Base-by-base conservation (phyloP, 2,329 filamentous ascomycete species). In the Alternaria arbusti region DNA sequence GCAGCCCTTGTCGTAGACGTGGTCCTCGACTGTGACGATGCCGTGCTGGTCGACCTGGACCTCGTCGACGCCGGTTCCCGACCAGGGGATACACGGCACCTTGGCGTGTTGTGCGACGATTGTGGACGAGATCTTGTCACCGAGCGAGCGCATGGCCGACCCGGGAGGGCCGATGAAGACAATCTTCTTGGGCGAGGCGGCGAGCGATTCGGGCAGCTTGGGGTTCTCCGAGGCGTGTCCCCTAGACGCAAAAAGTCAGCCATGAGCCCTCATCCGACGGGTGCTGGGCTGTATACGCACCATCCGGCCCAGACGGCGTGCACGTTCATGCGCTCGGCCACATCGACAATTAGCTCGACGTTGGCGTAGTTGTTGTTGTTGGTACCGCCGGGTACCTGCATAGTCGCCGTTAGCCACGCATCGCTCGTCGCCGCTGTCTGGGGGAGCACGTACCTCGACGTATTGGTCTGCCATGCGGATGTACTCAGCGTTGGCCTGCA, bases 281-380 rank as follows among this genome's bases (percentile, higher is more conserved):
- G 0, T 1, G 22, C 43, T 62, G 40, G 17, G 23, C 25, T 23
- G 46, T 44, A 28, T 64, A 68, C 91, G 86, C 83, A 96, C 94
- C 96, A 99, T 86, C 96, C 96, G 74, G 96, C 96, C 96, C 96
- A 99, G 15, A 99, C 96, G 63, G 96, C 96, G 78, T 99, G 96
- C 65, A 99, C 96, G 75, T 95, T 89, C 94, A 97, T 98, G 67
- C 96, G 93, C 87, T 99, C 96, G 25, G 96, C 96, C 79, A 99
- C 90, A 85, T 99, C 96, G 71, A 99, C 96, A 82, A 99, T 99
- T 80, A 99, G 87, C 85, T 99, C 96, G 64, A 99, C 96, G 81
- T 99, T 99, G 84, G 96, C 96, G 83, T 99, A 99, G 84, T 99
- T 99, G 90, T 99, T 97, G 88, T 99, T 99, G 86, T 99, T 99